Evolutionary conservation across 306 rosid species (phyloP), one percentile per base, ranked within the genome.

Genomic region (Clitoria ternatea): DNA sequence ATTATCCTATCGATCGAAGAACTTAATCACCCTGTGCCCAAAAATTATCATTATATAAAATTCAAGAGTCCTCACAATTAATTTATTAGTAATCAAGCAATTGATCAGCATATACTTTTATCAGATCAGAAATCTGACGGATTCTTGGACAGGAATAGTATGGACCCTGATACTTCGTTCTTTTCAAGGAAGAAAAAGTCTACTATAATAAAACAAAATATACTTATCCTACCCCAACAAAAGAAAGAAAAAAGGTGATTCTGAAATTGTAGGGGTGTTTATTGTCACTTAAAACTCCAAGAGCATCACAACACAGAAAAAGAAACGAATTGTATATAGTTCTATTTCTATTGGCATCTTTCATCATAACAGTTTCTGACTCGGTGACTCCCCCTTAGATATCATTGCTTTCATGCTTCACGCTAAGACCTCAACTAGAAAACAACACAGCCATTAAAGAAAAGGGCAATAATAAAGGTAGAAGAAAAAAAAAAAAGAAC

Each of bases 331-430:
- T 24, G 65, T 32, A 22, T 22, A 22, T 22, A 42, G 39, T 62
- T 32, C 18, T 62, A 75, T 72, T 67, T 22, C n/a, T n/a, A n/a
- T n/a, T n/a, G 72, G 70, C 19, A 42, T 71, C 57, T 77, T 74
- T 75, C 26, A 77, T 83, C 80, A 71, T 54, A 0, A 3, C 59
- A 57, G 84, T 57, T 84, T 56, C 75, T n/a, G n/a, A n/a, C n/a
- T n/a, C n/a, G n/a, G n/a, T 80, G 60, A 75, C 75, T 78, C 70
- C 10, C 20, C 71, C 83, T 44, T 59, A 62, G 22, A 70, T 70
- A 82, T 83, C 84, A 73, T 82, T 83, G 72, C 65, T 77, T 79
- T 79, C 66, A 85, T 79, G 86, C 83, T 81, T 85, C 83, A 79
- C 72, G 82, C 88, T 74, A 69, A 81, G 22, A 78, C 72, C 74